A percentile compares a stretch with the other conserved stretches of the same genome.
Evolutionary conservation across 139 green algal species (phyloP).

Genomic region (Chlorella sp.): DNA sequence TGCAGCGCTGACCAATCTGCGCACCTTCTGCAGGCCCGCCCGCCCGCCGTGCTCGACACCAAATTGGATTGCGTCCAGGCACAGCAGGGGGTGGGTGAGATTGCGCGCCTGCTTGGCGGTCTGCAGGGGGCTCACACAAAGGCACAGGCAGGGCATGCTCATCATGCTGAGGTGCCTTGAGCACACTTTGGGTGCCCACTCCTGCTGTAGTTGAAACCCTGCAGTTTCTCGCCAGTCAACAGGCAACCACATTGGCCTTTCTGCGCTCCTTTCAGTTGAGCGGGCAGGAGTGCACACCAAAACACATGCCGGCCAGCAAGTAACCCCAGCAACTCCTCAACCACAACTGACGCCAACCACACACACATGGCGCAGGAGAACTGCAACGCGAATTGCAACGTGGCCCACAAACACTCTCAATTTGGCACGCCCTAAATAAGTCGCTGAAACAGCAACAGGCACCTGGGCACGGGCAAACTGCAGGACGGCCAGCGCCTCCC

Average conservation of each 20-base stretch:
- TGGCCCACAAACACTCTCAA: no score
- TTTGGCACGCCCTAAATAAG: no score
- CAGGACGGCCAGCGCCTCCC: conserved; percentile 81
- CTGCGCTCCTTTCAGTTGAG: no score
- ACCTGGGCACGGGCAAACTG: conserved; percentile 48
- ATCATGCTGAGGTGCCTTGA: no score
- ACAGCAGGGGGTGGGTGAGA: conserved; percentile 91
- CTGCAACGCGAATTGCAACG: background rate
- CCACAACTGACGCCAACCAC: background rate
- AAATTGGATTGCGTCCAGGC: conserved; percentile 89
- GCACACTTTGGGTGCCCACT: no score
- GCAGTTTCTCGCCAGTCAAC: no score
- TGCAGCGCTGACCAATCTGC: background rate
- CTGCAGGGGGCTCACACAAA: background rate
- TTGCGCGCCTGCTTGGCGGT: conserved; percentile 67
- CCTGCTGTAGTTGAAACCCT: no score
- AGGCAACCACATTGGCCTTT: no score
- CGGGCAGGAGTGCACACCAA: background rate
- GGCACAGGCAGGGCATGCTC: background rate
- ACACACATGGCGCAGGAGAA: background rate
- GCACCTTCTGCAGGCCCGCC: conserved; percentile 80
- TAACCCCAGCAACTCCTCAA: background rate
- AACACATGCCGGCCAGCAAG: background rate
- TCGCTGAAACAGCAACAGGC: background rate
- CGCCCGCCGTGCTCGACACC: conserved; percentile 85